Evolutionary conservation across 257 asterid genomes (phyloP).

Genomic region (Solanum gandarillasii): DNA sequence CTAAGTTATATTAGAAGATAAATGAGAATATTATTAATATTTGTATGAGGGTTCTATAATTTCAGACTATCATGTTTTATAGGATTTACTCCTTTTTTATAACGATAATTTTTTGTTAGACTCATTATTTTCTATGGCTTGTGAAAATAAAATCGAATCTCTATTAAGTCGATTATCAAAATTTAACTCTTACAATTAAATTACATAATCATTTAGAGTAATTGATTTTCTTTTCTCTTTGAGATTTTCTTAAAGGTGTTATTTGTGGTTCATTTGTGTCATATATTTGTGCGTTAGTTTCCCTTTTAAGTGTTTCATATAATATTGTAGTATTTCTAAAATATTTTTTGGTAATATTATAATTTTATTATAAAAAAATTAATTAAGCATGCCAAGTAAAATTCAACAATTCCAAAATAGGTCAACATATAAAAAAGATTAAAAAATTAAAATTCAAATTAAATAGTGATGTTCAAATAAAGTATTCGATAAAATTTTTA

Average conservation of each 20-base stretch:
- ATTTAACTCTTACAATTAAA: background rate
- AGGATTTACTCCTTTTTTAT: too few relatives aligned
- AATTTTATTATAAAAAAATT: too few relatives aligned
- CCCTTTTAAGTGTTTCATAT: background rate
- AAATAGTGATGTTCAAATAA: background rate
- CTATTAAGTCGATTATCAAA: background rate
- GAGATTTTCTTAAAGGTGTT: too few relatives aligned
- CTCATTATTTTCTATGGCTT: background rate
- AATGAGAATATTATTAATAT: background rate
- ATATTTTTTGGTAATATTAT: too few relatives aligned
- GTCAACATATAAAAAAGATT: background rate
- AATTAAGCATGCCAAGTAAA: too few relatives aligned
- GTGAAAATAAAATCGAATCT: background rate
- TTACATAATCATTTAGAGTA: too few relatives aligned
- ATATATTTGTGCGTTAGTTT: background rate
- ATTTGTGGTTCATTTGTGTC: background rate
- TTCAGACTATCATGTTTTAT: too few relatives aligned
- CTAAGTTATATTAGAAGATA: background rate
- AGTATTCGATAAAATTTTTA: background rate
- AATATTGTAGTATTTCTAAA: background rate
- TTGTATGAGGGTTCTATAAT: background rate
- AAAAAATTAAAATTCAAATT: background rate
- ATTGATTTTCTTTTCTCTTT: background rate
- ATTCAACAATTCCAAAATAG: background rate
- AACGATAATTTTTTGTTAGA: fast-evolving